Percentiles rank a stretch among this genome's conserved stretches.
Conservation (phyloP, 2,329 filamentous ascomycete species). For the Corinectria fuckeliana region DNA sequence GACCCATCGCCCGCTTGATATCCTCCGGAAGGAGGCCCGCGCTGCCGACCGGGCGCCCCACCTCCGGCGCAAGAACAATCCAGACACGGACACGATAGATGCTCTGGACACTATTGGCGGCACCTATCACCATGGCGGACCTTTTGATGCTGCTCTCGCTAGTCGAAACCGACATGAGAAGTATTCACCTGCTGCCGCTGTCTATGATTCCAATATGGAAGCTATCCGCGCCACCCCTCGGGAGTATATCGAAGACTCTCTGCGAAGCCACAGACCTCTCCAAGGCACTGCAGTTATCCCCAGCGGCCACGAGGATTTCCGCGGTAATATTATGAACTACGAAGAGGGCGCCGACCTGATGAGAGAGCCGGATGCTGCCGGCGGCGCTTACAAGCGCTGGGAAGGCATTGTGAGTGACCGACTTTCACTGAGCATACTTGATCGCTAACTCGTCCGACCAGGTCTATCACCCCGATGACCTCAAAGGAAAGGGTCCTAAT, state of each 20-base stretch:
- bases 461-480: conserved; percentile 76
- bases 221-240: conserved; percentile 80
- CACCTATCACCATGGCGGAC: conserved; percentile 87
- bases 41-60: conserved; percentile 73
- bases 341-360: conserved; percentile 88
- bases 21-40: conserved; percentile 67
- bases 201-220: conserved; percentile 74
- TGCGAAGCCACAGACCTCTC: conserved; percentile 76
- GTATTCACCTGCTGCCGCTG: conserved; percentile 77
- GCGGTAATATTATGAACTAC: conserved; percentile 77
- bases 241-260: conserved; percentile 77
- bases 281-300: conserved; percentile 82
- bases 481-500: conserved; percentile 81
- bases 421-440: not conserved
- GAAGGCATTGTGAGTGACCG: conserved; percentile 68
- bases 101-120: conserved; percentile 72
- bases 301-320: conserved; percentile 70
- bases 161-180: conserved; percentile 71
- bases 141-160: conserved; percentile 82
- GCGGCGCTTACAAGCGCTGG: conserved; percentile 81
- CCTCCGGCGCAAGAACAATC: conserved; percentile 67
- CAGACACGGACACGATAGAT: conserved; percentile 81
- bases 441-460: conserved; percentile 37
- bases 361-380: conserved; percentile 70
- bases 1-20: conserved; percentile 70